Evolutionary conservation across 169 alveolate species (phyloP), one percentile per base, ranked within the genome.

Genomic region (Blepharisma undulans): DNA sequence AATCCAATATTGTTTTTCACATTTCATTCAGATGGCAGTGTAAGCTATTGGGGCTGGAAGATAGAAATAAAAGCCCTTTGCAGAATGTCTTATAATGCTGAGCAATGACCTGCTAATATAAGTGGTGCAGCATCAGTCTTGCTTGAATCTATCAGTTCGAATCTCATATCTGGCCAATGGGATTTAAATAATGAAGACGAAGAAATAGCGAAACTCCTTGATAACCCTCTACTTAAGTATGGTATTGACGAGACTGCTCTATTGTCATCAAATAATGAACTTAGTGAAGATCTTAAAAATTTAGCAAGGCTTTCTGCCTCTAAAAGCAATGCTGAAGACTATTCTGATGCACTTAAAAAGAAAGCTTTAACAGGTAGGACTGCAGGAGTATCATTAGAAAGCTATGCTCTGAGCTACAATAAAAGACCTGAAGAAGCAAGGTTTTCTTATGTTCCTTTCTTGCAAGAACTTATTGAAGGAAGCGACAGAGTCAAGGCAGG

Each of bases 1-100:
- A 76, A 88, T 27, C 85, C 76, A 5, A 10, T 76, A 2, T 34
- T 88, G 59, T 34, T 74, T 25, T 88, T 88, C 76, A 88, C 85
- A 14, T 88, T 88, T 25, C 32, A 25, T 7, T 76, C 87, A 12
- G 92, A 88, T 76, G 92, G 92, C 34, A 74, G 87, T 18, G 87
- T 76, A 16, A 72, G 76, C 76, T 88, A 88, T 77, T 88, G 92
- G 92, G 92, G 92, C 19, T 88, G 87, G 85, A 88, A 88, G 34
- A 88, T 88, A 7, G 79, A 33, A 21, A 88, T 88, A 12, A 48
- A 76, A 30, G 92, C 92, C n/a, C 12, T 6, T 12, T 36, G 32
- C 21, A 78, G 76, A 33, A 16, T 10, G 8, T 7, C 33, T 21
- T 86, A 29, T 27, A 66, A 7, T 19, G 21, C 34, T 21, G 22